Conservation (phyloP, 2,329 filamentous ascomycete species). For the Sclerotinia glacialis region DNA sequence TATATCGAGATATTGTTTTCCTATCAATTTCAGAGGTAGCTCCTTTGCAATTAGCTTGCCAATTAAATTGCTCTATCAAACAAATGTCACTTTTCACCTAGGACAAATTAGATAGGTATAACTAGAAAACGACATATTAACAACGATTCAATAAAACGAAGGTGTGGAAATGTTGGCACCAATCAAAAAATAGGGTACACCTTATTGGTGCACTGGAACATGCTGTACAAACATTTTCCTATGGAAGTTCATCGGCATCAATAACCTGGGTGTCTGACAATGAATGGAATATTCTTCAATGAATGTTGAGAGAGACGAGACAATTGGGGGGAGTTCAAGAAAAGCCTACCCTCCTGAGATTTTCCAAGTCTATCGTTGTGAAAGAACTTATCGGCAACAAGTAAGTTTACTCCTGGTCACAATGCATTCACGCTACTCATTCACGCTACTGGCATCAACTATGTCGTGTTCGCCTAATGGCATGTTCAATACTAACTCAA, state of each 20-base stretch:
- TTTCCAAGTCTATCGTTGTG: neutral
- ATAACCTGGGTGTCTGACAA: neutral
- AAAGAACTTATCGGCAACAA: neutral
- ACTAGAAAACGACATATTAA: neutral
- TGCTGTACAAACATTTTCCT: neutral
- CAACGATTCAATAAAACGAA: neutral
- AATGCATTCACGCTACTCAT: neutral
- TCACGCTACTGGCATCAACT: neutral
- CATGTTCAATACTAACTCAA: neutral
- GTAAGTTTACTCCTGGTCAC: neutral
- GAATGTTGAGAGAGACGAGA: neutral
- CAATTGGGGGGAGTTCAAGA: neutral
- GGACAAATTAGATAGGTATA: neutral
- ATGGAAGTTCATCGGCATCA: neutral
- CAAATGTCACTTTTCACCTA: neutral
- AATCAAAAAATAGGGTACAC: neutral
- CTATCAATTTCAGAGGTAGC: neutral
- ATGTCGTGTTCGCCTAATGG: neutral
- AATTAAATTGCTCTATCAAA: neutral
- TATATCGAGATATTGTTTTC: neutral
- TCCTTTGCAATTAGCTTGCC: neutral
- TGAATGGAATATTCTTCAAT: neutral
- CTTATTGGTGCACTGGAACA: neutral
- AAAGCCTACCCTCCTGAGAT: neutral
- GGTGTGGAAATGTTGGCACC: constrained; percentile 2